Percentiles rank a stretch among this genome's conserved stretches.
Conservation (phyloP, 2,329 filamentous ascomycete species). For the Xylariaceae sp. region DNA sequence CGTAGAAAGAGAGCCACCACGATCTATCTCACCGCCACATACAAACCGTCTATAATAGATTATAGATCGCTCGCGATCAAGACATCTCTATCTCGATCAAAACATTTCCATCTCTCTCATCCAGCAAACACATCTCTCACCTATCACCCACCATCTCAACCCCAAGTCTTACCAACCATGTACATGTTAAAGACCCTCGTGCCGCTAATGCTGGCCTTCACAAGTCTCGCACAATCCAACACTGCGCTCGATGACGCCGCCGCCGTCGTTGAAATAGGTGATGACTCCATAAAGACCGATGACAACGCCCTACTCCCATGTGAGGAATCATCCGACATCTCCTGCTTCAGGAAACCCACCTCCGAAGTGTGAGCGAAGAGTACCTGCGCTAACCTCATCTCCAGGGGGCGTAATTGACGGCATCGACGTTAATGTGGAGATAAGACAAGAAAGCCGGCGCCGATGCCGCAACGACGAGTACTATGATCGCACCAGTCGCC, state of each 20-base stretch:
- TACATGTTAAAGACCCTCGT: constrained; percentile 9
- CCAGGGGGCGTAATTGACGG: neutral
- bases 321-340: neutral
- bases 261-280: neutral
- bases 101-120: neutral
- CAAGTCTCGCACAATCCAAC: neutral
- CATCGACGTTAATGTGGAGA: neutral
- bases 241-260: neutral
- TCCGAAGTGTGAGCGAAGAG: neutral
- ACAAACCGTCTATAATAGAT: constrained; percentile 3
- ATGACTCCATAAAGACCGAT: neutral
- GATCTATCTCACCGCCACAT: neutral
- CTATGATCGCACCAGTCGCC: neutral
- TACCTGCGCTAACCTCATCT: neutral
- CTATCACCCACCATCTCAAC: neutral
- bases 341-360: neutral
- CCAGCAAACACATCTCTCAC: neutral
- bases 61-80: neutral
- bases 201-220: constrained; percentile 5
- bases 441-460: neutral
- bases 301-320: neutral
- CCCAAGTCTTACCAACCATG: neutral
- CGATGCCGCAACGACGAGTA: neutral
- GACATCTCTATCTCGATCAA: too few relatives aligned
- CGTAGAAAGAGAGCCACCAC: neutral